Evolutionary conservation across 1,284 basidiomycete species (phyloP).

Genomic region (Pseudozyma pruni): DNA sequence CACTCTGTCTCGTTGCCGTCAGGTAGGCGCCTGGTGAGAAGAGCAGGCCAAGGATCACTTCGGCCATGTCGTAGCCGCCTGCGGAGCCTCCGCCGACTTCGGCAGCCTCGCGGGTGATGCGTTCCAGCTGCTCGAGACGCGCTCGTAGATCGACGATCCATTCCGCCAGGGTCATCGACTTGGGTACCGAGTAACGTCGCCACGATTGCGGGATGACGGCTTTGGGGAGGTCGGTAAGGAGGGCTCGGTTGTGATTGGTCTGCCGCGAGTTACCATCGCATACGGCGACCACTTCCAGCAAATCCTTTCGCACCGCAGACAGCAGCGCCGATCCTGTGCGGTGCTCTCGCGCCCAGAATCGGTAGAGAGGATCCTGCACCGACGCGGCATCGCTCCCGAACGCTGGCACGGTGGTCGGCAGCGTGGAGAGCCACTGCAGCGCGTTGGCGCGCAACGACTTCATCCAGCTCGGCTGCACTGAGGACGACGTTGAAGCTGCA

Average conservation of each 20-base stretch:
- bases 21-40: conserved; percentile 64
- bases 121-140: conserved; percentile 52
- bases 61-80: conserved; percentile 49
- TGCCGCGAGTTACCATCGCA: conserved; percentile 54
- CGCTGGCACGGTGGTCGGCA: conserved; percentile 33
- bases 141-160: conserved; percentile 63
- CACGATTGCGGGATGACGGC: conserved; percentile 56
- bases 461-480: conserved; percentile 62
- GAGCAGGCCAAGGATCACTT: conserved; percentile 58
- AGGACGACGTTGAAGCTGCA: conserved; percentile 16
- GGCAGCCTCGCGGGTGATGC: conserved; percentile 23
- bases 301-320: conserved; percentile 47
- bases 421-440: conserved; percentile 45
- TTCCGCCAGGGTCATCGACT: conserved; percentile 49
- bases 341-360: conserved; percentile 67
- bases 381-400: conserved; percentile 38
- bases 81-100: conserved; percentile 9
- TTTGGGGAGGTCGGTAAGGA: conserved; percentile 58
- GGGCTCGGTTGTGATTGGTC: conserved; percentile 59
- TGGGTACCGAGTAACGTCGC: conserved; percentile 54
- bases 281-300: conserved; percentile 53
- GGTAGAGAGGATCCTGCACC: conserved; percentile 59
- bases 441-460: conserved; percentile 55
- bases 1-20: conserved; percentile 64
- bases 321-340: conserved; percentile 50